These are phyloP conservation scores for Fremontodendron californicum DNA, from an alignment of 345 rosid species.

Conservation along the genomic window DNA sequence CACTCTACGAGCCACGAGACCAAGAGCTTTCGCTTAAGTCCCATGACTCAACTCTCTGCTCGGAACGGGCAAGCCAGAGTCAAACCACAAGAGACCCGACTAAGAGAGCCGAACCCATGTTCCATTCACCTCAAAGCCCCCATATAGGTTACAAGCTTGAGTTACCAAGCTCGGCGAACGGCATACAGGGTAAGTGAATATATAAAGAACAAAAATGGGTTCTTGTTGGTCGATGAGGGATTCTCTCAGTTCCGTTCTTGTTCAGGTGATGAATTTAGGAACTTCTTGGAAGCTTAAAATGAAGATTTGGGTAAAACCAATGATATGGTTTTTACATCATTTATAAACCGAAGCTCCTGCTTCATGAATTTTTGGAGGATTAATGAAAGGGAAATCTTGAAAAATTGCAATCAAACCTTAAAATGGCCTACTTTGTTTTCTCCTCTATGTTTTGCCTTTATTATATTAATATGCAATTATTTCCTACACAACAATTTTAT, in stretches of 20 bases:
- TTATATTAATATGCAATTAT: no score
- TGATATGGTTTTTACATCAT: background rate
- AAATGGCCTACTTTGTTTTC: background rate
- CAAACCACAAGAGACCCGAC: background rate
- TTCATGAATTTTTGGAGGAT: background rate
- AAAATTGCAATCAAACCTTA: background rate
- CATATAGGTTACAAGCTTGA: background rate
- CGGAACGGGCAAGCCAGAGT: background rate
- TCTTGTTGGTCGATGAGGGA: background rate
- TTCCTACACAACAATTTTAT: background rate
- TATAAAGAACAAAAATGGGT: background rate
- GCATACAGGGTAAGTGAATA: accelerated
- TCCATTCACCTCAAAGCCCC: background rate
- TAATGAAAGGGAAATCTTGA: background rate
- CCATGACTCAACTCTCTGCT: no score
- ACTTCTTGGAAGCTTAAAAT: background rate
- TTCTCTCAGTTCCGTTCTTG: background rate
- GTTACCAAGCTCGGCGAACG: background rate
- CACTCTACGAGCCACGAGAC: no score
- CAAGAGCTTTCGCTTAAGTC: no score
- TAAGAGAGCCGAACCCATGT: no score
- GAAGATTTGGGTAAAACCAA: background rate
- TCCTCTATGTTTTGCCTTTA: background rate
- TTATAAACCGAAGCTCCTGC: background rate
- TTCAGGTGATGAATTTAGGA: background rate